Base-by-base conservation (phyloP, 768 basidiomycete species). In the Collybia sordida region DNA sequence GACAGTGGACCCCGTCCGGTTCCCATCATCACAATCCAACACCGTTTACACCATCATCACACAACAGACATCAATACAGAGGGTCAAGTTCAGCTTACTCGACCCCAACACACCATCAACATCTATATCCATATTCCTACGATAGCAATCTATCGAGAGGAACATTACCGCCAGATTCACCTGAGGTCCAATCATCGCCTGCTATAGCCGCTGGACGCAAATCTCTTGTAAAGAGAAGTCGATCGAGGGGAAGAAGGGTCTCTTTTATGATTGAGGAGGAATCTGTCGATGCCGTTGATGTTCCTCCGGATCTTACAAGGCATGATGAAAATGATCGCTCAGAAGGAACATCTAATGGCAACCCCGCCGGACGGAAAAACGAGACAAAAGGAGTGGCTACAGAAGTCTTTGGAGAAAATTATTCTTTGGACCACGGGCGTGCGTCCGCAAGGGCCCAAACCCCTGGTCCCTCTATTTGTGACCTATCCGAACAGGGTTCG, bases 151-250 rank as follows among this genome's bases (percentile, higher is more conserved):
- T 73, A 44, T 79, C 82, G 15, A 59, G 55, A 44, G 77, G 72
- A 6, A 76, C 74, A 1, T 55, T 78, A n/a, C 80, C 82, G 3
- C 78, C 83, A 4, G 77, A 77, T 37, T 79, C 81, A 3, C 77
- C 81, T 2, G 66, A 74, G 47, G 59, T 47, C 11, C 56, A 56
- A n/a, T 71, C 70, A 3, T 68, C 77, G 22, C 70, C 78, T 42
- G 57, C 50, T 42, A 61, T 66, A 40, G 53, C 60, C 23, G 45
- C 56, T 22, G 62, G 67, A 36, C 64, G 60, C 47, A 69, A 68
- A 47, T 69, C 73, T 0, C 55, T 74, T 53, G 77, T 77, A 21
- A 64, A 68, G 23, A 71, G 79, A 44, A 82, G 83, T 63, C 73
- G 66, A 42, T 81, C 83, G 17, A 64, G 76, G 24, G 82, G 79